phyloP scores from a whole-genome alignment of 1,139 yeast species.

The Geotrichum macrosporum region DNA sequence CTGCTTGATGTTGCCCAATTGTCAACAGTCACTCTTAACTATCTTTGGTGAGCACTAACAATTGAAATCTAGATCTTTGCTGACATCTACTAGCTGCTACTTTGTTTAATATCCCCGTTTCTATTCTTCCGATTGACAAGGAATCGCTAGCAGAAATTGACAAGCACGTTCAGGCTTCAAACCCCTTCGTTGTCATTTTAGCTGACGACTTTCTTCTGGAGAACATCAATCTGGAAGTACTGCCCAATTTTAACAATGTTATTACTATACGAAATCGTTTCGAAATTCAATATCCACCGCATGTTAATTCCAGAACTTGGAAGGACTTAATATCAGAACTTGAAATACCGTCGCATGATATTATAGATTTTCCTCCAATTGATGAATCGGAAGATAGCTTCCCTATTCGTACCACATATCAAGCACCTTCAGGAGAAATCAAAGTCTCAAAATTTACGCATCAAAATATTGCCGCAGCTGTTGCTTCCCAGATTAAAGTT shows the following conservation, averaged over 20 bases:
- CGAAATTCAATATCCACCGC: background rate
- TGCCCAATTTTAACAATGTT: conserved; percentile 9
- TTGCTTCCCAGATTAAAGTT: conserved; percentile 38
- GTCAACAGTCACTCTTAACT: conserved; percentile 4
- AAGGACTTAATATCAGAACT: background rate
- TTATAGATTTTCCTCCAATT: conserved; percentile 2
- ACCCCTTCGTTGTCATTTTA: conserved; percentile 16
- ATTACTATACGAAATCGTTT: conserved; percentile 5
- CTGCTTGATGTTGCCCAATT: conserved; percentile 7
- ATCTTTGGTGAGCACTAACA: conserved; percentile 7
- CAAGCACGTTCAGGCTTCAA: conserved; percentile 11
- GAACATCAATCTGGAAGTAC: background rate
- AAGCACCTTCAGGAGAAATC: background rate
- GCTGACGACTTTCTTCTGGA: conserved; percentile 6
- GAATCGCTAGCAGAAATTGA: conserved; percentile 5
- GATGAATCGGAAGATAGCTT: conserved; percentile 2
- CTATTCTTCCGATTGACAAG: conserved; percentile 13
- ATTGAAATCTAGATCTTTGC: conserved; percentile 2
- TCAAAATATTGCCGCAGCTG: conserved; percentile 34
- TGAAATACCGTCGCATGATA: background rate
- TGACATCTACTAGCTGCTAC: conserved; percentile 8
- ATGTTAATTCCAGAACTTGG: conserved; percentile 6
- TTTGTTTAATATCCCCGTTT: conserved; percentile 14
- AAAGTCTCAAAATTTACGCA: conserved; percentile 24
- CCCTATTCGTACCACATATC: conserved; percentile 4